Percentiles rank a stretch among this genome's conserved stretches.
phyloP scores from a whole-genome alignment of 2,329 filamentous ascomycete genomes.

The Monilinia fructigena region DNA sequence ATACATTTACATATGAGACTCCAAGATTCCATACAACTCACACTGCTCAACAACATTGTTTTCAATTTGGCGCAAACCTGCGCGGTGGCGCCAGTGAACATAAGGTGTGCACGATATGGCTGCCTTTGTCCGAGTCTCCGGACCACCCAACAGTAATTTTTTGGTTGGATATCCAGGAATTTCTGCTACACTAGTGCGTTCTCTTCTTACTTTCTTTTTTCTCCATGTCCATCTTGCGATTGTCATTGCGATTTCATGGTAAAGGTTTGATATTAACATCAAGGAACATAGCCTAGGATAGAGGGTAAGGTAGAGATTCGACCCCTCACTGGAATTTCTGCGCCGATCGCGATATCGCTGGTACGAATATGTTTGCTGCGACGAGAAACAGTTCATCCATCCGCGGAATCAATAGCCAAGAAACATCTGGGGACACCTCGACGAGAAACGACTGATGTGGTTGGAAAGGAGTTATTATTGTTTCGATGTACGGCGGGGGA shows the following conservation, averaged over 20 bases:
- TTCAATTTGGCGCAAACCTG: constrained; percentile 35
- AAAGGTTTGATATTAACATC: constrained; percentile 19
- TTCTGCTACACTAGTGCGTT: constrained; percentile 88
- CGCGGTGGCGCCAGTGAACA: constrained; percentile 39
- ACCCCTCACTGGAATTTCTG: constrained; percentile 78
- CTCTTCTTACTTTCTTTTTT: constrained; percentile 21
- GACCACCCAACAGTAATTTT: constrained; percentile 95
- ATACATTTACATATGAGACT: constrained; percentile 16
- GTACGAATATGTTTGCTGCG: constrained; percentile 93
- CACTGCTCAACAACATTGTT: constrained; percentile 30
- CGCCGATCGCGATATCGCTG: constrained; percentile 85
- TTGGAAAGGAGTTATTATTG: constrained; percentile 91
- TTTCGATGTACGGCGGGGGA: constrained; percentile 84
- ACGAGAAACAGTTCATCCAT: constrained; percentile 93
- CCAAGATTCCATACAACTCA: constrained; percentile 21
- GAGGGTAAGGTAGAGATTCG: constrained; percentile 97
- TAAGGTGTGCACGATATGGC: constrained; percentile 51
- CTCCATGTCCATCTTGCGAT: constrained; percentile 22
- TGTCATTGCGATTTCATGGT: constrained; percentile 25
- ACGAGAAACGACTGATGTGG: constrained; percentile 86
- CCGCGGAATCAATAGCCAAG: constrained; percentile 90
- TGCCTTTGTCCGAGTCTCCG: constrained; percentile 92
- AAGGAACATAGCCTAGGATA: constrained; percentile 73
- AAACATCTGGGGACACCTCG: constrained; percentile 86
- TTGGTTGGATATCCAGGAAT: constrained; percentile 97